These are phyloP conservation scores for Ascodesmis nigricans DNA, from an alignment of 495 filamentous ascomycete species.

Conservation along the genomic window DNA sequence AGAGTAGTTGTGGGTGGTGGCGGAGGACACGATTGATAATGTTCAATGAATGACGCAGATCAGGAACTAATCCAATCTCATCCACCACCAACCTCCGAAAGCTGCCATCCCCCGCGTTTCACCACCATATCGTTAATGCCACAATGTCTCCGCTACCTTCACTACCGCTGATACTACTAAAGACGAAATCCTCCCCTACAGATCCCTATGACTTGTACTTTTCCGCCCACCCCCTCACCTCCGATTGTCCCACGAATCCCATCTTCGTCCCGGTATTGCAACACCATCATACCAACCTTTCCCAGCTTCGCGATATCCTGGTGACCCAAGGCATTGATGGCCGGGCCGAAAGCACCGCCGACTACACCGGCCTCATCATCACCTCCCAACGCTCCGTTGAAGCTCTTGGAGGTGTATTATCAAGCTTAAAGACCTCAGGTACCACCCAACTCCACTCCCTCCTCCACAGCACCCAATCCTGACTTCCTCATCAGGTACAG, in stretches of 20 bases:
- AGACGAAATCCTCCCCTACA: conserved; percentile 55
- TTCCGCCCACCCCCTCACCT: conserved; percentile 23
- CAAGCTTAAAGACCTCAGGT: too few relatives aligned
- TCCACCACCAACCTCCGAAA: too few relatives aligned
- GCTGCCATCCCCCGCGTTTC: too few relatives aligned
- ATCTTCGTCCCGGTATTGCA: conserved; percentile 68
- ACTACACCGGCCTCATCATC: conserved; percentile 73
- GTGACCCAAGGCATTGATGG: conserved; percentile 8
- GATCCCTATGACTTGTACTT: conserved; percentile 70
- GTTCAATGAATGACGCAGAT: too few relatives aligned
- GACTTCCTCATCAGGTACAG: conserved; percentile 2
- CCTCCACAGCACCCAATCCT: background rate
- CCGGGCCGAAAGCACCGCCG: conserved; percentile 11
- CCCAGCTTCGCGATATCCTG: conserved; percentile 27
- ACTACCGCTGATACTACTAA: conserved; percentile 54
- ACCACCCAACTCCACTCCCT: conserved; percentile 15
- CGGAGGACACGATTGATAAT: too few relatives aligned
- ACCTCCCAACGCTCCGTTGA: conserved; percentile 90
- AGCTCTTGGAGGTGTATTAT: conserved; percentile 49
- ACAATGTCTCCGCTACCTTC: too few relatives aligned
- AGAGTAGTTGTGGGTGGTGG: too few relatives aligned
- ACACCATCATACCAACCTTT: conserved; percentile 39
- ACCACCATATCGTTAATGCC: too few relatives aligned
- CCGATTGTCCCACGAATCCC: conserved; percentile 31
- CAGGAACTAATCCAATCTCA: too few relatives aligned